Conservation (phyloP, 140 eudicot genomes). For the Flaveria floridana region DNA sequence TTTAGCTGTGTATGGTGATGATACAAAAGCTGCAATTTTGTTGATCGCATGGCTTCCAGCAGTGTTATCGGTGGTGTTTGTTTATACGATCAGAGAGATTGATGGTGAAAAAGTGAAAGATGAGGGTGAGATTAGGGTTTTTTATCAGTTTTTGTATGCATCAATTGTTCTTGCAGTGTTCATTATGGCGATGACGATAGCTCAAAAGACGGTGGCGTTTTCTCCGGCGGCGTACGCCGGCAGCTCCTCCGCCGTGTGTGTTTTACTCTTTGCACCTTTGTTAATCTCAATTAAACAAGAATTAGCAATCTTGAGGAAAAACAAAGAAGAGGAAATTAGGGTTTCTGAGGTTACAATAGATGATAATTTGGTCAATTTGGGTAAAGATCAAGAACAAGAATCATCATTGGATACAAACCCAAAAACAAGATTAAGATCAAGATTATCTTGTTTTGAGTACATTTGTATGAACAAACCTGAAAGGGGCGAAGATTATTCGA, state of each 20-base stretch:
- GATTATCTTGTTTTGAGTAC: slow-evolving; percentile 28
- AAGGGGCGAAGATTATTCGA: slow-evolving; percentile 70
- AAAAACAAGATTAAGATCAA: slow-evolving; percentile 7
- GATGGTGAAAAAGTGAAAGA: slow-evolving; percentile 14
- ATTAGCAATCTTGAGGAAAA: slow-evolving; percentile 30
- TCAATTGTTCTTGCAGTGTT: slow-evolving; percentile 58
- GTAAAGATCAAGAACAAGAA: not conserved
- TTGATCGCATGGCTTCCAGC: slow-evolving; percentile 86
- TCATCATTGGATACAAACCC: not conserved
- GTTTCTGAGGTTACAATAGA: slow-evolving; percentile 21
- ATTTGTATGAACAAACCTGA: slow-evolving; percentile 46
- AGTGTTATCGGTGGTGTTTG: slow-evolving; percentile 51
- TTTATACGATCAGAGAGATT: slow-evolving; percentile 47
- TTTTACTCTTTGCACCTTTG: slow-evolving; percentile 58
- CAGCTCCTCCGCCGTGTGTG: slow-evolving; percentile 50
- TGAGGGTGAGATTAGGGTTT: slow-evolving; percentile 42
- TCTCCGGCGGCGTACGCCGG: slow-evolving; percentile 45
- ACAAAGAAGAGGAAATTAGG: slow-evolving; percentile 3
- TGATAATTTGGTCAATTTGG: slow-evolving; percentile 3
- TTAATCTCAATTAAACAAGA: slow-evolving; percentile 58
- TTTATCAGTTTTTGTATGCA: slow-evolving; percentile 43
- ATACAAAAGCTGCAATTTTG: slow-evolving; percentile 52
- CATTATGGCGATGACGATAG: slow-evolving; percentile 58
- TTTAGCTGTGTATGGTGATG: slow-evolving; percentile 62
- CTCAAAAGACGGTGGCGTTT: slow-evolving; percentile 47